Evolutionary conservation across 352 stramenopile genomes (phyloP).

Genomic region (Phytophthora meadii): DNA sequence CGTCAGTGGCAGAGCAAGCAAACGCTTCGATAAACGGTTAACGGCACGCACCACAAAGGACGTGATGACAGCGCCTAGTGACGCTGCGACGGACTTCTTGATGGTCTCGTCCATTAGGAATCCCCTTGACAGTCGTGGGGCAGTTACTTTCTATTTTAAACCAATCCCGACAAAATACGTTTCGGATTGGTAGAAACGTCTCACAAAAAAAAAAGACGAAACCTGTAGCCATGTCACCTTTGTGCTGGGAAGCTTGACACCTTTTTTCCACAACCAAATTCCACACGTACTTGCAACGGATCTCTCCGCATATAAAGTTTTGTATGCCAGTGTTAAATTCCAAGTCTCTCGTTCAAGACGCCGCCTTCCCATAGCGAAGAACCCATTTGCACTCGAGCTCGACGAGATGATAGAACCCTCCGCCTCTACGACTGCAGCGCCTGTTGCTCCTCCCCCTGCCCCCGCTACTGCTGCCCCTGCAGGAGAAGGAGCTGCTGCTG

Average conservation of each 20-base stretch:
- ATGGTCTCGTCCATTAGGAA: slow-evolving; percentile 63
- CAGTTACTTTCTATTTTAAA: slow-evolving; percentile 15
- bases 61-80: slow-evolving; percentile 71
- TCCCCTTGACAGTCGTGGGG: slow-evolving; percentile 4
- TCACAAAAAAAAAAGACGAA: background rate
- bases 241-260: slow-evolving; percentile 9
- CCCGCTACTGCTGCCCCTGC: slow-evolving; percentile 4
- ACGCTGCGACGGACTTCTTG: slow-evolving; percentile 72
- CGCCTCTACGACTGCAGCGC: slow-evolving; percentile 25
- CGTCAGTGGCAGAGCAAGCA: background rate
- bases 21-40: background rate
- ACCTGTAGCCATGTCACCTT: slow-evolving; percentile 30
- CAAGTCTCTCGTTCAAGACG: slow-evolving; percentile 3
- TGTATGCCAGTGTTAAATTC: slow-evolving; percentile 10
- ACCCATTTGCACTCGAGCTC: slow-evolving; percentile 24
- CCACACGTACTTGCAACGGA: slow-evolving; percentile 16
- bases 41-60: slow-evolving; percentile 61
- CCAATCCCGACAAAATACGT: slow-evolving; percentile 16
- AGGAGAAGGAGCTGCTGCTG: background rate
- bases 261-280: slow-evolving; percentile 10
- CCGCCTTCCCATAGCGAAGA: slow-evolving; percentile 2
- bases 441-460: slow-evolving; percentile 3
- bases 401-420: slow-evolving; percentile 42
- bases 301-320: slow-evolving; percentile 31
- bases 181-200: slow-evolving; percentile 27